phyloP scores from a whole-genome alignment of 163 green algal species.

The Coccomyxa subellipsoidea region DNA sequence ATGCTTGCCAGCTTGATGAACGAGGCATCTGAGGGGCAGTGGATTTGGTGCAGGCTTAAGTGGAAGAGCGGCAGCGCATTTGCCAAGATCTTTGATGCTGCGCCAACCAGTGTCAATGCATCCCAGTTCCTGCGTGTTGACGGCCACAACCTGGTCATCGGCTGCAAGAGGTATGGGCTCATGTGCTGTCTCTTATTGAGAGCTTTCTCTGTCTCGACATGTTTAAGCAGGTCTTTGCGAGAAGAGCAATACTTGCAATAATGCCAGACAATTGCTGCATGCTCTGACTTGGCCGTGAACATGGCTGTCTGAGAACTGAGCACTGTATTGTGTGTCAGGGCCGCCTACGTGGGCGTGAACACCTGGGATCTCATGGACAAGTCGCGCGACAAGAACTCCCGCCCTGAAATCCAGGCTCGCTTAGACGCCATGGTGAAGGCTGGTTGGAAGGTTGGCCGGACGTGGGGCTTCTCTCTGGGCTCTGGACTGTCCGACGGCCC shows the following conservation, averaged over 20 bases:
- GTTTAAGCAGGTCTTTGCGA: too few species aligned
- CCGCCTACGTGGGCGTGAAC: slow-evolving; percentile 10
- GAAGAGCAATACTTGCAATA: too few species aligned
- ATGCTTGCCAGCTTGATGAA: too few species aligned
- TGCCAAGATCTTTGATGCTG: background rate
- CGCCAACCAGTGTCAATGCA: slow-evolving; percentile 3
- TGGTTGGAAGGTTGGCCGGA: slow-evolving; percentile 10
- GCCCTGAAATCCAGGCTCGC: slow-evolving; percentile 3
- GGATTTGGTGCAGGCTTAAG: slow-evolving; percentile 12
- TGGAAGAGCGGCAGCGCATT: slow-evolving; percentile 11
- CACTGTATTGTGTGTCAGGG: background rate
- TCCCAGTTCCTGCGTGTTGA: slow-evolving; percentile 8
- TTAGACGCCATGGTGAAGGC: slow-evolving; percentile 16
- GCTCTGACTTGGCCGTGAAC: too few species aligned
- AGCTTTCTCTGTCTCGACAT: too few species aligned
- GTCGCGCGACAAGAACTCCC: background rate
- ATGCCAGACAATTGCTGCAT: too few species aligned
- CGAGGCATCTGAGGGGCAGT: too few species aligned
- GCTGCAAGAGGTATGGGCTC: slow-evolving; percentile 10
- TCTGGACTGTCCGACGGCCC: background rate
- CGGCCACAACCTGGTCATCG: background rate
- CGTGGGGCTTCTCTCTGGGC: slow-evolving; percentile 18
- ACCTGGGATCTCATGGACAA: slow-evolving; percentile 23
- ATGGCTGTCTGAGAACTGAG: background rate
- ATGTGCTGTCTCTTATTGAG: too few species aligned